Conservation (phyloP, 345 rosid genomes). For the Lepidium africanum region DNA sequence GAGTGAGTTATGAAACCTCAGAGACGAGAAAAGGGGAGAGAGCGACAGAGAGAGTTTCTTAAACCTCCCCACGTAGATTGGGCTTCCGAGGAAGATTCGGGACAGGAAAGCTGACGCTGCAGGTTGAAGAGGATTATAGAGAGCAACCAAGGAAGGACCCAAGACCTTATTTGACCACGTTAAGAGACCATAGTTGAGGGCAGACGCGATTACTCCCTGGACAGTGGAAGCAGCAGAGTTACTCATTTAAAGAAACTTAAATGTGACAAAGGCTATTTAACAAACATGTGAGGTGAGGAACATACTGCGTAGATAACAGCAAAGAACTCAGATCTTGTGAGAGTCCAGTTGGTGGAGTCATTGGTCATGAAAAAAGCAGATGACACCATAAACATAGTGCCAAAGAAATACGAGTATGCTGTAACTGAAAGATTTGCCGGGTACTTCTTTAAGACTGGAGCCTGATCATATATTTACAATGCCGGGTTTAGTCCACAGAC, state of each 20-base stretch:
- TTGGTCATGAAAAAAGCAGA: conserved; percentile 53
- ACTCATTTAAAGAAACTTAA: not conserved
- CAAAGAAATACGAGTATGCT: conserved; percentile 81
- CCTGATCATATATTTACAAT: conserved; percentile 41
- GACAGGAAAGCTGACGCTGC: conserved; percentile 84
- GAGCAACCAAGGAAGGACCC: conserved; percentile 95
- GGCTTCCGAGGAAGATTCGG: conserved; percentile 88
- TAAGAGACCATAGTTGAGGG: conserved; percentile 84
- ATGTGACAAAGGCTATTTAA: not conserved
- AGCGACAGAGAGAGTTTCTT: not conserved
- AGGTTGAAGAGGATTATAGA: conserved; percentile 95
- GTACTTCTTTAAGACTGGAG: conserved; percentile 66
- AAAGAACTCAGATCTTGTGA: conserved; percentile 66
- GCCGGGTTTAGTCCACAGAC: not conserved
- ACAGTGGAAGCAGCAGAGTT: not conserved
- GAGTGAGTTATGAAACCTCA: conserved; percentile 2
- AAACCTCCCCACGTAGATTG: conserved; percentile 94
- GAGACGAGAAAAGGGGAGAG: not conserved
- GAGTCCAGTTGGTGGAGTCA: conserved; percentile 72
- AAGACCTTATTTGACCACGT: conserved; percentile 97
- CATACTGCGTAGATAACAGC: conserved; percentile 91
- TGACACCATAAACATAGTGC: conserved; percentile 62
- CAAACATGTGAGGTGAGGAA: conserved; percentile 11
- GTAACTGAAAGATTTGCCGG: conserved; percentile 82
- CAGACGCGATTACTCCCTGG: conserved; percentile 84